Conservation (phyloP, 2,329 filamentous ascomycete genomes). For the Venturia pyrina region DNA sequence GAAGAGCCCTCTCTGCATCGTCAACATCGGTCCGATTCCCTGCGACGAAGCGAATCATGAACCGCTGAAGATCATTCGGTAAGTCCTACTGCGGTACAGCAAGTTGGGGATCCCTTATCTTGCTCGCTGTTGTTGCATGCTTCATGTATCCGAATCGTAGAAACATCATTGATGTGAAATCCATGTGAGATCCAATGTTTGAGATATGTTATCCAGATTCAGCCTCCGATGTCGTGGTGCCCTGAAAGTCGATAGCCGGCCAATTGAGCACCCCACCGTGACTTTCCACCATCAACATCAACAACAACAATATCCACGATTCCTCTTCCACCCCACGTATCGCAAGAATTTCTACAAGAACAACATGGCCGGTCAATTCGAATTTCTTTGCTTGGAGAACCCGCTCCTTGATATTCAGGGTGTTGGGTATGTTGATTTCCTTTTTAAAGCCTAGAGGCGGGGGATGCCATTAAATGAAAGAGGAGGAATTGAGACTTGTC, state of each 20-base stretch:
- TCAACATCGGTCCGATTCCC: not conserved
- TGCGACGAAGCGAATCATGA: too few relatives aligned
- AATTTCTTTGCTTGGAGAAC: constrained; percentile 92
- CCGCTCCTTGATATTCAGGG: constrained; percentile 97
- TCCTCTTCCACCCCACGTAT: not conserved
- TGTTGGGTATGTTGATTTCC: constrained; percentile 40
- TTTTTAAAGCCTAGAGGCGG: not conserved
- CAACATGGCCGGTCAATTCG: constrained; percentile 40
- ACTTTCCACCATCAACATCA: not conserved
- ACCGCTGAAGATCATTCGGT: not conserved
- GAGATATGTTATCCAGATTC: not conserved
- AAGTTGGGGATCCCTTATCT: not conserved
- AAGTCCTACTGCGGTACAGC: too few relatives aligned
- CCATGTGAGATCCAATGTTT: not conserved
- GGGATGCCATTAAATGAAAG: not conserved
- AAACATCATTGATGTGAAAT: not conserved
- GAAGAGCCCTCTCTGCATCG: too few relatives aligned
- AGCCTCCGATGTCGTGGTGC: not conserved
- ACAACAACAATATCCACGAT: not conserved
- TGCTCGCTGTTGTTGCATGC: not conserved
- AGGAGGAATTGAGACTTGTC: not conserved
- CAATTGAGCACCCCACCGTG: not conserved
- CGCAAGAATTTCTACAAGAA: not conserved
- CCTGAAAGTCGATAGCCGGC: not conserved
- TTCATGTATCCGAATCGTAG: not conserved